These are phyloP conservation scores for Coemansia sp. DNA, from an alignment of 192 early-diverging fungal genomes.

Conservation along the genomic window DNA sequence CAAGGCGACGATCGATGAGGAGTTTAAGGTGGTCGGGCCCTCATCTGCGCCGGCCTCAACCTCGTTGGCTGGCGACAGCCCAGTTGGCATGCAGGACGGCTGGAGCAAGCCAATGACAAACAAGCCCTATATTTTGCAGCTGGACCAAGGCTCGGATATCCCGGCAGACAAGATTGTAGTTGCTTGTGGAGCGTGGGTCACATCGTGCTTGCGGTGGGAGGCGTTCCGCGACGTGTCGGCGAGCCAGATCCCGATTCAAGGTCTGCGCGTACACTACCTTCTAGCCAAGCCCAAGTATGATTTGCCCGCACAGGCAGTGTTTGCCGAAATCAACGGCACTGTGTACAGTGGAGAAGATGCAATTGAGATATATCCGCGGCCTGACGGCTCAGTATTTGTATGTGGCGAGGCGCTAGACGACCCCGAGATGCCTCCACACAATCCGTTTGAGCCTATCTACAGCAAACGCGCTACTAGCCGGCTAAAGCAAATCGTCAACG, in stretches of 20 bases:
- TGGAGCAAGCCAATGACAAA: slow-evolving; percentile 4
- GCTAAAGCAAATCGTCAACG: slow-evolving; percentile 54
- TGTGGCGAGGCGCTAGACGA: slow-evolving; percentile 55
- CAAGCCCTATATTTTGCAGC: slow-evolving; percentile 41
- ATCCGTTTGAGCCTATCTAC: slow-evolving; percentile 52
- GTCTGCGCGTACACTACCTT: slow-evolving; percentile 53
- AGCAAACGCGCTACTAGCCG: slow-evolving; percentile 48
- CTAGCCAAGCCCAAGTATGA: slow-evolving; percentile 37
- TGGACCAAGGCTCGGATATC: slow-evolving; percentile 44
- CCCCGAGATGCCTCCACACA: slow-evolving; percentile 54
- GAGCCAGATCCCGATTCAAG: slow-evolving; percentile 54
- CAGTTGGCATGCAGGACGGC: slow-evolving; percentile 1
- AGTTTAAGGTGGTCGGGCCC: not conserved
- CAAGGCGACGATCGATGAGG: slow-evolving; percentile 10
- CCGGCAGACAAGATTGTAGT: slow-evolving; percentile 52
- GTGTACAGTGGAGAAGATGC: slow-evolving; percentile 55
- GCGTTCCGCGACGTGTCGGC: slow-evolving; percentile 54
- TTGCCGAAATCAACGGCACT: slow-evolving; percentile 58
- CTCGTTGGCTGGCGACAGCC: not conserved
- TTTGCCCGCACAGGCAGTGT: slow-evolving; percentile 48
- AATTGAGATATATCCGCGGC: slow-evolving; percentile 55
- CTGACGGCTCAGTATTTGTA: slow-evolving; percentile 54
- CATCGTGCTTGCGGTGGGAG: slow-evolving; percentile 51
- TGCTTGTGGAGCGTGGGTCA: slow-evolving; percentile 53
- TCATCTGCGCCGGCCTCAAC: not conserved